These are phyloP conservation scores for Pleurotus tuber-regium DNA, from an alignment of 768 basidiomycete genomes.

Conservation along the genomic window DNA sequence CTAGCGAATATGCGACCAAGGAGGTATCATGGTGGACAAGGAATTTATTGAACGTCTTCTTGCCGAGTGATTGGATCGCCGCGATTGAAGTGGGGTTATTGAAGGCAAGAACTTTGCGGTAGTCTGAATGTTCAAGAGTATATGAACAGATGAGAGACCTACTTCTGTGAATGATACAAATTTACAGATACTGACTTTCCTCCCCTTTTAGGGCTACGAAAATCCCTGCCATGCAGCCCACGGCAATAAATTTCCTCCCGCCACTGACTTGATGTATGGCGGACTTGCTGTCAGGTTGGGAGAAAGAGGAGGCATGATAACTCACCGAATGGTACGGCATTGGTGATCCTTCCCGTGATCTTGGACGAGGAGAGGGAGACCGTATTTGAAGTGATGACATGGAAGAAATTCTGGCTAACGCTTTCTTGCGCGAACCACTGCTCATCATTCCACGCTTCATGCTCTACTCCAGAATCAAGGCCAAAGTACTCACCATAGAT, in stretches of 20 bases:
- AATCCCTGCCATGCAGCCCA: slow-evolving; percentile 69
- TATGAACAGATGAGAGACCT: neutral
- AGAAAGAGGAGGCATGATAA: slow-evolving; percentile 6
- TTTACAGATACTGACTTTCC: slow-evolving; percentile 46
- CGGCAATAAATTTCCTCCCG: slow-evolving; percentile 56
- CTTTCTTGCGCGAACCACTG: slow-evolving; percentile 68
- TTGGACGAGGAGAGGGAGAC: slow-evolving; percentile 19
- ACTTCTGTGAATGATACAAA: too few relatives aligned
- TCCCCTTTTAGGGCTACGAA: slow-evolving; percentile 57
- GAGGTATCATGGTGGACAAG: slow-evolving; percentile 59
- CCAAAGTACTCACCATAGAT: slow-evolving; percentile 59
- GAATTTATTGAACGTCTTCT: slow-evolving; percentile 59
- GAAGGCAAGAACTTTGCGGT: slow-evolving; percentile 51
- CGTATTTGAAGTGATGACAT: slow-evolving; percentile 29
- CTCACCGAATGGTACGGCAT: slow-evolving; percentile 66
- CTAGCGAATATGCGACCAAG: slow-evolving; percentile 67
- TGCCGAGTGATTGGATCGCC: slow-evolving; percentile 44
- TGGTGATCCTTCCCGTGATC: slow-evolving; percentile 56
- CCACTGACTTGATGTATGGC: slow-evolving; percentile 36
- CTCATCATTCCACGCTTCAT: neutral
- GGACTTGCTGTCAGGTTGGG: too few relatives aligned
- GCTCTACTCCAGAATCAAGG: too few relatives aligned
- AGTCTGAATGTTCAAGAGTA: slow-evolving; percentile 38
- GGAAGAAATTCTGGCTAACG: slow-evolving; percentile 63
- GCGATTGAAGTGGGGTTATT: slow-evolving; percentile 51